Percentiles rank a stretch among this genome's conserved stretches.
phyloP scores from a whole-genome alignment of 1,139 yeast species.

The Diutina pseudorugosa region DNA sequence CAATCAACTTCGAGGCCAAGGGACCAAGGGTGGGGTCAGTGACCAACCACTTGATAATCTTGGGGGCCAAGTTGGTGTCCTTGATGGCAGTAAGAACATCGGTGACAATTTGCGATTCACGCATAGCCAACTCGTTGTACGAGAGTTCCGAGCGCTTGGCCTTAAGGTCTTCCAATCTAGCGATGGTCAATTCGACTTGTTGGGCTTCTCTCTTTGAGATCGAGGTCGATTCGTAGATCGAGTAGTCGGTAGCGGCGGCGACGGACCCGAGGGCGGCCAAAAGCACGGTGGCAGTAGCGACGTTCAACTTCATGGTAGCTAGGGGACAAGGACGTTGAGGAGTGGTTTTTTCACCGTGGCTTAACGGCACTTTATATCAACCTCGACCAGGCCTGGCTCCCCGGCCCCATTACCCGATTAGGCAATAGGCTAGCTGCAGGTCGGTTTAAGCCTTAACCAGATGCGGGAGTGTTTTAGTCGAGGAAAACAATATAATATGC shows the following conservation, averaged over 20 bases:
- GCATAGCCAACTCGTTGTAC: slow-evolving; percentile 7
- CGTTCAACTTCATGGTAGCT: slow-evolving; percentile 1
- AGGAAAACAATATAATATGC: background rate
- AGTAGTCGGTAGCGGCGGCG: background rate
- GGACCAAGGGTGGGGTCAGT: slow-evolving; percentile 23
- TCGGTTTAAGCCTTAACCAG: background rate
- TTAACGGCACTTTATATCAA: background rate
- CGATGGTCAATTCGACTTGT: slow-evolving; percentile 1
- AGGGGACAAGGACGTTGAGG: background rate
- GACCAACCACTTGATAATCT: slow-evolving; percentile 24
- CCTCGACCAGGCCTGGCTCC: background rate
- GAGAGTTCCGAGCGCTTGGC: slow-evolving; percentile 4
- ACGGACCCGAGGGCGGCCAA: background rate
- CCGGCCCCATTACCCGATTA: background rate
- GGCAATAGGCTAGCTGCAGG: background rate
- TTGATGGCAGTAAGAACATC: slow-evolving; percentile 28
- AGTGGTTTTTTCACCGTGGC: background rate
- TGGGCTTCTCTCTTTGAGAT: slow-evolving; percentile 10
- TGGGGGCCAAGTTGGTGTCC: slow-evolving; percentile 27
- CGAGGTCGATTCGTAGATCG: background rate
- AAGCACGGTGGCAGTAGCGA: slow-evolving; percentile 2
- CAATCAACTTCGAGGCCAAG: slow-evolving; percentile 18
- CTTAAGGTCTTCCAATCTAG: background rate
- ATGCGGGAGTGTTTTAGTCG: background rate
- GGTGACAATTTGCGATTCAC: slow-evolving; percentile 20